phyloP scores from a whole-genome alignment of 352 stramenopile genomes.

The Pythium grandisporangium region DNA sequence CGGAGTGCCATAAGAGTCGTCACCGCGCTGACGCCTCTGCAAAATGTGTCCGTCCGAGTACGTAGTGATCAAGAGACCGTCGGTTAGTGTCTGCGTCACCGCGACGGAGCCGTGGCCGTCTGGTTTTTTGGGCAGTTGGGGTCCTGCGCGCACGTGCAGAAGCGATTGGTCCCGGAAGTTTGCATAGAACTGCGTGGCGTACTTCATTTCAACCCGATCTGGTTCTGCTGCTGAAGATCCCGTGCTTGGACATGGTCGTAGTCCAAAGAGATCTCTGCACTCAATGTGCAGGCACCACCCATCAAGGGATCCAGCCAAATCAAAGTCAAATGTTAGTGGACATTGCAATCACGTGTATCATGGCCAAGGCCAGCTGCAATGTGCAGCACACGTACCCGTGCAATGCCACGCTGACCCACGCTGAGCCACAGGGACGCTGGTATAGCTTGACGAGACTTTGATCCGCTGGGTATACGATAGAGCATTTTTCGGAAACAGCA shows the following conservation, averaged over 20 bases:
- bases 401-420: conserved; percentile 65
- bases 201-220: background rate
- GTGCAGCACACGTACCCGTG: conserved; percentile 32
- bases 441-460: conserved; percentile 51
- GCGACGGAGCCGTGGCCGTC: conserved; percentile 37
- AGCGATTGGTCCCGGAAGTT: conserved; percentile 44
- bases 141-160: conserved; percentile 28
- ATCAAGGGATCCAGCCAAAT: background rate
- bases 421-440: conserved; percentile 22
- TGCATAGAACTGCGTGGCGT: conserved; percentile 38
- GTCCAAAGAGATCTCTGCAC: conserved; percentile 58
- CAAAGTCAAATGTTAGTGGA: too few relatives aligned
- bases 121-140: conserved; percentile 24
- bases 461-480: conserved; percentile 51
- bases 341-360: background rate
- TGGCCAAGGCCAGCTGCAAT: too few relatives aligned
- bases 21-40: conserved; percentile 15
- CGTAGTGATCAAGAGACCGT: conserved; percentile 35
- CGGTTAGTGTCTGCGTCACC: conserved; percentile 32
- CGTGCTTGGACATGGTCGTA: conserved; percentile 17
- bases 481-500: conserved; percentile 31
- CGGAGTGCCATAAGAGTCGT: too few relatives aligned
- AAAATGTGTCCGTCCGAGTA: conserved; percentile 54
- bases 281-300: background rate
- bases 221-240: background rate